Percentiles rank a stretch among this genome's conserved stretches.
These are phyloP conservation scores for Hemileia vastatrix DNA, from an alignment of 1,284 basidiomycete species.

Conservation along the genomic window DNA sequence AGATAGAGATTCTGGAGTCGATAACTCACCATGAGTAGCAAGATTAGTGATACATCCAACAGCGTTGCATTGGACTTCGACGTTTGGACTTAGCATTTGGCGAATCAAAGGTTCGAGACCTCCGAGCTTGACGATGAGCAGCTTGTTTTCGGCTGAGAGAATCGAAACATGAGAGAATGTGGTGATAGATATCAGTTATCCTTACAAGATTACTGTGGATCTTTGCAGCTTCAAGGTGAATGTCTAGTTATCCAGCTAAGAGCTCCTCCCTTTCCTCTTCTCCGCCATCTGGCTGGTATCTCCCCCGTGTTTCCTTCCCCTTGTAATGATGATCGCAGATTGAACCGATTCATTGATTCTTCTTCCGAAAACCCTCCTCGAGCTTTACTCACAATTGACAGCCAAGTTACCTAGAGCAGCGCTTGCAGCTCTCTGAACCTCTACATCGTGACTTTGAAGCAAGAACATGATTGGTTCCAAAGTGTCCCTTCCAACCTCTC, in stretches of 20 bases:
- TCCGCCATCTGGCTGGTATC: no score
- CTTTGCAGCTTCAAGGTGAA: constrained; percentile 21
- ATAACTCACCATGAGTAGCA: constrained; percentile 76
- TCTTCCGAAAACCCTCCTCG: neutral
- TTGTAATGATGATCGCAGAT: no score
- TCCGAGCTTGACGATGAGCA: constrained; percentile 93
- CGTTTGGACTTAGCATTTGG: constrained; percentile 97
- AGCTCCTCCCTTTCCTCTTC: no score
- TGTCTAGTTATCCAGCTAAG: no score
- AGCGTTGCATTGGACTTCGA: constrained; percentile 98
- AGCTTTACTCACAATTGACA: constrained; percentile 78
- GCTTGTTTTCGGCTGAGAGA: constrained; percentile 82
- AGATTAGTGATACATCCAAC: constrained; percentile 98
- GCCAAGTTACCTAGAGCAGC: constrained; percentile 94
- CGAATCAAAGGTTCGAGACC: constrained; percentile 94
- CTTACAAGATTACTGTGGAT: no score
- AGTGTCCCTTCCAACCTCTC: constrained; percentile 90
- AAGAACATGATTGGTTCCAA: constrained; percentile 96
- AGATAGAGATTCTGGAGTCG: no score
- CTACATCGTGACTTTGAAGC: constrained; percentile 91
- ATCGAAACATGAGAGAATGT: constrained; percentile 24
- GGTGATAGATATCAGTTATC: no score
- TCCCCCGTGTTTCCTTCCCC: no score
- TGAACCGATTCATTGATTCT: no score
- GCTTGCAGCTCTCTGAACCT: constrained; percentile 94